Conservation (phyloP, 306 rosid genomes). For the Fragaria nilgerrensis region DNA sequence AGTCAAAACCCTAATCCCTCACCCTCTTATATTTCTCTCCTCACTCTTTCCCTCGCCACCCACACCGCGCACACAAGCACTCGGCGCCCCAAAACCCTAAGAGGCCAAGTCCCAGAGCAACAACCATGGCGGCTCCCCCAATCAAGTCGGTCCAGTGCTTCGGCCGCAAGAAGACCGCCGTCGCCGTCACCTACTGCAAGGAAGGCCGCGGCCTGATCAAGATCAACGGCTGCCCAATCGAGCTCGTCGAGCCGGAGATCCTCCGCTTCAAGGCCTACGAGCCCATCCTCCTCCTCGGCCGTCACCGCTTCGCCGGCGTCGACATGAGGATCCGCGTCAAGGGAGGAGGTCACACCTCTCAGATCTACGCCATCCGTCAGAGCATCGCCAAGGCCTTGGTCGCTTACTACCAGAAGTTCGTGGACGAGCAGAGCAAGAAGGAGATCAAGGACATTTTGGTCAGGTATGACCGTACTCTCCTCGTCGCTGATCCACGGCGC, state of each 20-base stretch:
- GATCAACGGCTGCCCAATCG: constrained; percentile 56
- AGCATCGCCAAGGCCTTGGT: constrained; percentile 58
- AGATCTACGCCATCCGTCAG: constrained; percentile 58
- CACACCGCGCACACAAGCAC: not conserved
- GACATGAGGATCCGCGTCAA: constrained; percentile 55
- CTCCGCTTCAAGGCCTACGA: constrained; percentile 52
- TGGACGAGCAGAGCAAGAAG: constrained; percentile 54
- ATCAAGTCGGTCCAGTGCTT: constrained; percentile 47
- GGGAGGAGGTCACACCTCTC: constrained; percentile 54
- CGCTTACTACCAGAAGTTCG: constrained; percentile 50
- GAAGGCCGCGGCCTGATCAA: constrained; percentile 47
- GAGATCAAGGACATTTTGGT: constrained; percentile 51
- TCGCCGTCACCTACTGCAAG: constrained; percentile 57
- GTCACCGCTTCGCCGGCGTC: constrained; percentile 47
- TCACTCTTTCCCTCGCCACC: not conserved
- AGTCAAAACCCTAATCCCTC: constrained; percentile 1
- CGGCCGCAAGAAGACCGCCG: constrained; percentile 56
- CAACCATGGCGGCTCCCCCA: constrained; percentile 31
- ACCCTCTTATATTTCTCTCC: not conserved
- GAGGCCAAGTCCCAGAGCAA: not conserved
- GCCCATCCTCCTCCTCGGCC: constrained; percentile 49
- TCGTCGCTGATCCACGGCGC: constrained; percentile 53
- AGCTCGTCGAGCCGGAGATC: constrained; percentile 52
- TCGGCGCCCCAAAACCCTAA: not conserved
- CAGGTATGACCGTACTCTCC: constrained; percentile 45